Conservation (phyloP, 345 rosid genomes). For the Zanthoxylum bungeanum region DNA sequence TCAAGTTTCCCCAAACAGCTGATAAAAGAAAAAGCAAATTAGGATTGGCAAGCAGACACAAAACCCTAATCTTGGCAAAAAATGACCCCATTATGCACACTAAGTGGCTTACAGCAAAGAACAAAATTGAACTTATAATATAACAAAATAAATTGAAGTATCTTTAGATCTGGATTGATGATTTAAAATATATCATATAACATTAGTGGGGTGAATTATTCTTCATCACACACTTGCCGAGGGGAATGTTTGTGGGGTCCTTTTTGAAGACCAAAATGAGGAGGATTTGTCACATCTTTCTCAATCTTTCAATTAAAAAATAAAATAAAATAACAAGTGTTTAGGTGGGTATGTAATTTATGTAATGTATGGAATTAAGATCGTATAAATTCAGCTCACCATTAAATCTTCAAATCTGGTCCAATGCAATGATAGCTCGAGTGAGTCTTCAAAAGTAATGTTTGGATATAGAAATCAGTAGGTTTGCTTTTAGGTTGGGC, state of each 20-base stretch:
- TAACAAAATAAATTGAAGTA: neutral
- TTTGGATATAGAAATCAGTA: neutral
- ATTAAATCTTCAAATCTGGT: no score
- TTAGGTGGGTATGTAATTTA: neutral
- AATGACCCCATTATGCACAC: slow-evolving; percentile 23
- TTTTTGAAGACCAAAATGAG: slow-evolving; percentile 15
- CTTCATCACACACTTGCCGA: slow-evolving; percentile 56
- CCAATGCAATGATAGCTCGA: neutral
- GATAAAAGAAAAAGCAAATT: neutral
- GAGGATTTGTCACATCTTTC: slow-evolving; percentile 38
- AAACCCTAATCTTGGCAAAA: no score
- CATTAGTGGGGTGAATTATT: slow-evolving; percentile 53
- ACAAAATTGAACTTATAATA: slow-evolving; percentile 14
- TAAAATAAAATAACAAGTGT: neutral
- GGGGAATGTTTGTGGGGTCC: slow-evolving; percentile 68
- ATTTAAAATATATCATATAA: neutral
- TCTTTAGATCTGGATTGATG: slow-evolving; percentile 30
- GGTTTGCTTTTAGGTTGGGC: slow-evolving; percentile 17
- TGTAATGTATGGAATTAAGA: no score
- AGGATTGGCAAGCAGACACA: slow-evolving; percentile 1
- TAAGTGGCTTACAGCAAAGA: slow-evolving; percentile 45
- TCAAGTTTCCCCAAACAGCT: slow-evolving; percentile 13
- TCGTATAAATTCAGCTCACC: no score
- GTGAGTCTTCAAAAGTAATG: neutral
- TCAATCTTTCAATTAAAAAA: slow-evolving; percentile 13